A percentile compares a stretch with the other conserved stretches of the same genome.
phyloP scores from a whole-genome alignment of 305 asterid genomes.

The Galium porrigens region DNA sequence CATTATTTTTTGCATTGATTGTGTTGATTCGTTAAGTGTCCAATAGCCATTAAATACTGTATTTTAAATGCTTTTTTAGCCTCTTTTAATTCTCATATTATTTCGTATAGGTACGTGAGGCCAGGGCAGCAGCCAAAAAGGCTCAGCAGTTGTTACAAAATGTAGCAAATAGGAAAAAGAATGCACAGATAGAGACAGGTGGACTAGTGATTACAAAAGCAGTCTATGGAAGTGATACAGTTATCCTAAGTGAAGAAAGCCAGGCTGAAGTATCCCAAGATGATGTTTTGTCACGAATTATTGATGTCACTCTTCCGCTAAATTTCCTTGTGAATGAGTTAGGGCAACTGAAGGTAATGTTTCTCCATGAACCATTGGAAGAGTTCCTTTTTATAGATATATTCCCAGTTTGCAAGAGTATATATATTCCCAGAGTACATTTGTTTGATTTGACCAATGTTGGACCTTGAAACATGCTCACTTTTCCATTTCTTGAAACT shows the following conservation, averaged over 20 bases:
- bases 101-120: constrained; percentile 52
- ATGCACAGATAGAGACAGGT: constrained; percentile 47
- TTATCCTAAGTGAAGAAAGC: constrained; percentile 26
- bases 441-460: not conserved
- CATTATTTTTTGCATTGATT: not conserved
- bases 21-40: not conserved
- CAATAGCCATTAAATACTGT: not conserved
- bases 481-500: not conserved
- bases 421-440: not conserved
- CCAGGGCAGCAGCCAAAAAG: constrained; percentile 66
- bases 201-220: constrained; percentile 65
- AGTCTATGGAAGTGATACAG: constrained; percentile 52
- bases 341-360: constrained; percentile 78
- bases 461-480: not conserved
- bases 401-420: not conserved
- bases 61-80: not conserved
- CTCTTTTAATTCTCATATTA: not conserved
- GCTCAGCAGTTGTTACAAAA: constrained; percentile 75
- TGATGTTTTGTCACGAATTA: constrained; percentile 42
- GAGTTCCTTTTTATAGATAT: not conserved
- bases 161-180: constrained; percentile 72
- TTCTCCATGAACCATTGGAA: constrained; percentile 5
- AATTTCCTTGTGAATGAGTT: constrained; percentile 73
- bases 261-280: constrained; percentile 40
- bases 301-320: constrained; percentile 72